A percentile compares a stretch with the other conserved stretches of the same genome.
These are phyloP conservation scores for Cyphellophora attinorum DNA, from an alignment of 2,329 filamentous ascomycete species.

Conservation along the genomic window DNA sequence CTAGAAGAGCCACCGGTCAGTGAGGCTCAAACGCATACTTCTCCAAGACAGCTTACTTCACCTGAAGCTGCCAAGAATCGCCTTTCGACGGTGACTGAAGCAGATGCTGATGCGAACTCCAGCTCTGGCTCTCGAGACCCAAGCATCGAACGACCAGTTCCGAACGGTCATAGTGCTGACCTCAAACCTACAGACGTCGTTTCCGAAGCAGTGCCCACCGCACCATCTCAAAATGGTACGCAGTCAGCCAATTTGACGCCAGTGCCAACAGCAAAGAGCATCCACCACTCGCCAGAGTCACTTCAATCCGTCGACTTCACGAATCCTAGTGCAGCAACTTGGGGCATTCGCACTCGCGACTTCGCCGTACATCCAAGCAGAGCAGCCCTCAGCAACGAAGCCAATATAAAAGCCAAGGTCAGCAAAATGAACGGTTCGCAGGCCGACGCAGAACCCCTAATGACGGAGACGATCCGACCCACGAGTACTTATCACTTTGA, in stretches of 20 bases:
- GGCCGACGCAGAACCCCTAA: not conserved
- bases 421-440: not conserved
- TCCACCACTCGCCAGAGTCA: constrained; percentile 4
- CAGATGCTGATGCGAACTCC: too few species aligned
- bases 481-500: constrained; percentile 8
- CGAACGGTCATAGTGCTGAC: too few species aligned
- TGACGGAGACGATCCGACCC: not conserved
- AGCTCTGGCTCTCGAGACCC: too few species aligned
- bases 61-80: too few species aligned
- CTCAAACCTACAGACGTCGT: too few species aligned
- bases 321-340: constrained; percentile 5
- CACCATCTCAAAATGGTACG: not conserved
- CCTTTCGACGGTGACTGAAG: too few species aligned
- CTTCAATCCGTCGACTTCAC: constrained; percentile 5
- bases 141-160: too few species aligned
- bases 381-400: not conserved
- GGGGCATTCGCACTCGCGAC: constrained; percentile 13
- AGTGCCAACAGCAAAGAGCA: too few species aligned
- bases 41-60: too few species aligned
- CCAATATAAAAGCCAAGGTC: not conserved
- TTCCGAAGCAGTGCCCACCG: not conserved
- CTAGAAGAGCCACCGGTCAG: too few species aligned
- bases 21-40: too few species aligned
- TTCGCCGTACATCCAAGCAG: constrained; percentile 12
- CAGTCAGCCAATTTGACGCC: too few species aligned